These are phyloP conservation scores for Pleurozium schreberi DNA, from an alignment of 225 moss, liverwort and hornwort species.

Conservation along the genomic window DNA sequence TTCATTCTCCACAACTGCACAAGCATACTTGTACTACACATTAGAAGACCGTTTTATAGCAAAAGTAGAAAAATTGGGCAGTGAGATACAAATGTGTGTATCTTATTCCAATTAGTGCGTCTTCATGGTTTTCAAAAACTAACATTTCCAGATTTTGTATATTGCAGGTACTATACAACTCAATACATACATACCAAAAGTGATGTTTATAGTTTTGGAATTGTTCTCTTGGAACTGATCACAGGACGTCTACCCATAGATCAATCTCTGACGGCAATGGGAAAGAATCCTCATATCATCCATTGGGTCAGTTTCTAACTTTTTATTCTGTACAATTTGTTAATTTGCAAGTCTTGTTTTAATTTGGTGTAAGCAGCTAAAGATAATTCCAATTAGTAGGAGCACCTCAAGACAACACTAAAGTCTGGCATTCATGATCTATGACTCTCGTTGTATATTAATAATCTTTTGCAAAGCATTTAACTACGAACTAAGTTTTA, in stretches of 20 bases:
- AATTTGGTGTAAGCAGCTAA: neutral
- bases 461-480: neutral
- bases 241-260: slow-evolving; percentile 28
- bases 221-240: slow-evolving; percentile 51
- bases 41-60: too few relatives aligned
- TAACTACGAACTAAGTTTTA: too few relatives aligned
- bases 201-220: slow-evolving; percentile 70
- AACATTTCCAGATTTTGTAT: neutral
- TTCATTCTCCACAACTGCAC: neutral
- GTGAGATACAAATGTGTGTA: neutral
- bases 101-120: neutral
- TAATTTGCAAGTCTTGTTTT: neutral
- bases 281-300: neutral
- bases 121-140: neutral
- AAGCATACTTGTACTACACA: neutral
- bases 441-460: too few relatives aligned
- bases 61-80: too few relatives aligned
- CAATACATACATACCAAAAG: slow-evolving; percentile 44
- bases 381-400: neutral
- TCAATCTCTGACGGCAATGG: neutral
- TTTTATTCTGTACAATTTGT: neutral
- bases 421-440: neutral
- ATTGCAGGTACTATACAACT: slow-evolving; percentile 23
- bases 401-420: neutral
- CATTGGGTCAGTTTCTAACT: neutral